A percentile compares a stretch with the other conserved stretches of the same genome.
phyloP scores from a whole-genome alignment of 179 eudicot species.

The Silene vulgaris region DNA sequence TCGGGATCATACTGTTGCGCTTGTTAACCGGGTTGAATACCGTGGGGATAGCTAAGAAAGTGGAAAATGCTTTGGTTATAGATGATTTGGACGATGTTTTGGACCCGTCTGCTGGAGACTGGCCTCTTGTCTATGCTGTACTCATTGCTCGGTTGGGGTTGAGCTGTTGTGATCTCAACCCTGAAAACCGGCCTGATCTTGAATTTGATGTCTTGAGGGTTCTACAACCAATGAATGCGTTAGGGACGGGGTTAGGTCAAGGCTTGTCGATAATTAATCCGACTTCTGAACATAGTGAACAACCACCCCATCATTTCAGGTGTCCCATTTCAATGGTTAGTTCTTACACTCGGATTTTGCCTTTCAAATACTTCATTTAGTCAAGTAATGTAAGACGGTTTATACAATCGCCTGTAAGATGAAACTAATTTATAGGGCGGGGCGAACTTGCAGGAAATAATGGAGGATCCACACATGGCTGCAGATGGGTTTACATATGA shows the following conservation, averaged over 20 bases:
- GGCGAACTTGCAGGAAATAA: constrained; percentile 35
- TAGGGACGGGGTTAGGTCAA: constrained; percentile 41
- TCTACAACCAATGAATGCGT: constrained; percentile 53
- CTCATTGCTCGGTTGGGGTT: constrained; percentile 63
- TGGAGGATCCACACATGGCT: constrained; percentile 36
- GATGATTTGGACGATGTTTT: constrained; percentile 44
- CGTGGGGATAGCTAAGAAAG: constrained; percentile 48
- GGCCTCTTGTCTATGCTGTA: constrained; percentile 87
- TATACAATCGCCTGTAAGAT: no score
- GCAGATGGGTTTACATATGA: constrained; percentile 41
- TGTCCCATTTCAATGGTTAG: constrained; percentile 45
- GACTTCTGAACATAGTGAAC: constrained; percentile 30
- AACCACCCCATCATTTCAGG: constrained; percentile 40
- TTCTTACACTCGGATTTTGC: background rate
- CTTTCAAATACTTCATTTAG: no score
- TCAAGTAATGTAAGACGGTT: no score
- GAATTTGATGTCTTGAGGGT: constrained; percentile 60
- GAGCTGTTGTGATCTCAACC: constrained; percentile 54
- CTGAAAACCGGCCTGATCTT: constrained; percentile 57
- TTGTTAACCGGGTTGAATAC: constrained; percentile 63
- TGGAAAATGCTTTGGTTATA: constrained; percentile 48
- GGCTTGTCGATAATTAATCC: constrained; percentile 28
- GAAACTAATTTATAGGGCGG: background rate
- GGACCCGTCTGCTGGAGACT: constrained; percentile 80
- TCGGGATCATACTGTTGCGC: constrained; percentile 55